Evolutionary conservation across 805 yeast genomes (phyloP).

Genomic region (Jamesozyma rosinii): DNA sequence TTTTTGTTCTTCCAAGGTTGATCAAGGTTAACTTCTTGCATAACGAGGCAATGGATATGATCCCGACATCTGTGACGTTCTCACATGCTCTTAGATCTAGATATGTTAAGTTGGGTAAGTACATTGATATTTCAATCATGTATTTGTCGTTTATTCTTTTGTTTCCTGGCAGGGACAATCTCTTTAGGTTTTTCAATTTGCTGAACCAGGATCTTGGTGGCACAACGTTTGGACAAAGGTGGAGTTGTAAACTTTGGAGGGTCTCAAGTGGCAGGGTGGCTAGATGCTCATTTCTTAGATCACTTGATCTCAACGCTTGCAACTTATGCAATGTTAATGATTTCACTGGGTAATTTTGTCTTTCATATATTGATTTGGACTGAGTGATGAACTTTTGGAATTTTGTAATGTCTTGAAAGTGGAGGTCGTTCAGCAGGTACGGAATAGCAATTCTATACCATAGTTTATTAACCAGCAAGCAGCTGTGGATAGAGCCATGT

Average conservation of each 20-base stretch:
- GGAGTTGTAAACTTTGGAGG: conserved; percentile 65
- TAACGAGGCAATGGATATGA: conserved; percentile 52
- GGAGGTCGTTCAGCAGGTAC: conserved; percentile 45
- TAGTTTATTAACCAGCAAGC: conserved; percentile 57
- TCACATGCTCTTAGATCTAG: conserved; percentile 83
- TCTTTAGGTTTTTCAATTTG: conserved; percentile 32
- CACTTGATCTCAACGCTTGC: conserved; percentile 42
- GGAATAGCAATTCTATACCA: conserved; percentile 53
- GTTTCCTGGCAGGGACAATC: conserved; percentile 59
- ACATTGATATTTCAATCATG: conserved; percentile 41
- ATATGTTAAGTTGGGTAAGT: conserved; percentile 50
- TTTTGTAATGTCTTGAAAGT: conserved; percentile 41
- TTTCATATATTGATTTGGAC: conserved; percentile 1
- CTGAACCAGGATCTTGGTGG: conserved; percentile 46
- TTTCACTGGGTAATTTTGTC: neutral
- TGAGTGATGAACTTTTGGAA: conserved; percentile 36
- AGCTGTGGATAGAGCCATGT: conserved; percentile 39
- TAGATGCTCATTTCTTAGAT: conserved; percentile 33
- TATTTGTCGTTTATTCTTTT: conserved; percentile 51
- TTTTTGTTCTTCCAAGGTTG: conserved; percentile 71
- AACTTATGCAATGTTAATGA: conserved; percentile 48
- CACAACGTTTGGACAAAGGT: conserved; percentile 64
- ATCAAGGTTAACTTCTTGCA: conserved; percentile 52
- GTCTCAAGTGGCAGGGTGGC: conserved; percentile 33
- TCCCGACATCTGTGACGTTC: conserved; percentile 62